A percentile compares a stretch with the other conserved stretches of the same genome.
Conservation (phyloP, 805 yeast genomes). For the Cyberlindnera subsufficiens region DNA sequence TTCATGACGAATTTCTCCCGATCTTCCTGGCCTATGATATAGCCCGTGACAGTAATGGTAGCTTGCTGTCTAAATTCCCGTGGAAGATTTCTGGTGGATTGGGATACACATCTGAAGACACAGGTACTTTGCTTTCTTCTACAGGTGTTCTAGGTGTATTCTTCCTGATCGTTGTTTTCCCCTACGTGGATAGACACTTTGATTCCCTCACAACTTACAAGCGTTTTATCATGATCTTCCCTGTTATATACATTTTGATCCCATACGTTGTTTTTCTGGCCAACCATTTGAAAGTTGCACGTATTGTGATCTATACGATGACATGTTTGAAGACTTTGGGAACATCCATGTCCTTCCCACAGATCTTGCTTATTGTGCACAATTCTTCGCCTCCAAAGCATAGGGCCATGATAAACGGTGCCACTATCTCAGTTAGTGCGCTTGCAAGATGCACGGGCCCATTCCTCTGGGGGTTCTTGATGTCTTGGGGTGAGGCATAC, state of each 20-base stretch:
- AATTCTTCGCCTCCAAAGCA: conserved; percentile 47
- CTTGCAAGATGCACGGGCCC: conserved; percentile 56
- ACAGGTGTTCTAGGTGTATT: conserved; percentile 51
- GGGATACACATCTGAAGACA: conserved; percentile 38
- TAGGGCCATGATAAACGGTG: conserved; percentile 55
- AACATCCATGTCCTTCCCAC: conserved; percentile 46
- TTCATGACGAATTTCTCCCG: conserved; percentile 51
- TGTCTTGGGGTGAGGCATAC: conserved; percentile 30
- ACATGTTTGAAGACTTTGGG: conserved; percentile 33
- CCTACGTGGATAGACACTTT: conserved; percentile 42
- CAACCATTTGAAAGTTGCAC: conserved; percentile 9
- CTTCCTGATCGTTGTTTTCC: conserved; percentile 44
- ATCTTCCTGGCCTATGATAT: conserved; percentile 41
- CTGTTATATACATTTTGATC: conserved; percentile 37
- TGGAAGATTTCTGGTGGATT: conserved; percentile 46
- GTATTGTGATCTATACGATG: conserved; percentile 17
- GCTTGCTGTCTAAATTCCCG: conserved; percentile 36
- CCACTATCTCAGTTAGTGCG: conserved; percentile 46
- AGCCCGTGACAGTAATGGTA: conserved; percentile 21
- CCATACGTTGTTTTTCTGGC: conserved; percentile 45
- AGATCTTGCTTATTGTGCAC: conserved; percentile 46
- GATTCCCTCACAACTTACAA: conserved; percentile 41
- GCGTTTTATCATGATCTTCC: conserved; percentile 33
- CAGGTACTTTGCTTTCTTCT: conserved; percentile 44
- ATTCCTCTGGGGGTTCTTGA: conserved; percentile 44